phyloP scores from a whole-genome alignment of 2,329 filamentous ascomycete species.

The Parafenestella ontariensis region DNA sequence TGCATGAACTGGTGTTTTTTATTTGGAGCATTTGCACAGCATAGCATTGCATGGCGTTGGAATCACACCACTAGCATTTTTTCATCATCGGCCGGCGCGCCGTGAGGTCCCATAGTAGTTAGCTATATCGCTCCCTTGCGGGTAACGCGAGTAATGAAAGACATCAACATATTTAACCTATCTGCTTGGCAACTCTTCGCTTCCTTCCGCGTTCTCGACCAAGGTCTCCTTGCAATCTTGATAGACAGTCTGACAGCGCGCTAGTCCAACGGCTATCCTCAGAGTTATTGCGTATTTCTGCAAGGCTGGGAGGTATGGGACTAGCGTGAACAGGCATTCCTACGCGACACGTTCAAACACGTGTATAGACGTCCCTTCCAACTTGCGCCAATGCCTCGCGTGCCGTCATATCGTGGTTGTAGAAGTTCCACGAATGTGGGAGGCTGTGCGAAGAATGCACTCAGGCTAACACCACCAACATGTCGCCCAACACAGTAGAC shows the following conservation, averaged over 20 bases:
- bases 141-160: conserved; percentile 19
- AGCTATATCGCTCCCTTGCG: conserved; percentile 8
- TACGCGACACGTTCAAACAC: conserved; percentile 1
- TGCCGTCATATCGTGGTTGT: not conserved
- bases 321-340: conserved; percentile 2
- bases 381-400: not conserved
- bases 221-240: conserved; percentile 18
- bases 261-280: conserved; percentile 20
- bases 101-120: conserved; percentile 4
- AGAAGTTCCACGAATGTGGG: not conserved
- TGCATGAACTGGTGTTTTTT: conserved; percentile 6
- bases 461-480: not conserved
- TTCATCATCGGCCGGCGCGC: conserved; percentile 10
- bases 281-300: conserved; percentile 5
- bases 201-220: not conserved
- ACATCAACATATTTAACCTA: conserved; percentile 4
- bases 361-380: conserved; percentile 3
- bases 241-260: not conserved
- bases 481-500: not conserved
- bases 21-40: conserved; percentile 5
- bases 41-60: conserved; percentile 9
- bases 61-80: conserved; percentile 1
- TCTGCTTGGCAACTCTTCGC: conserved; percentile 8
- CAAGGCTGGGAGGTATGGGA: conserved; percentile 1
- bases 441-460: not conserved